Conservation (phyloP, 805 yeast genomes). For the Komagataella pastoris region DNA sequence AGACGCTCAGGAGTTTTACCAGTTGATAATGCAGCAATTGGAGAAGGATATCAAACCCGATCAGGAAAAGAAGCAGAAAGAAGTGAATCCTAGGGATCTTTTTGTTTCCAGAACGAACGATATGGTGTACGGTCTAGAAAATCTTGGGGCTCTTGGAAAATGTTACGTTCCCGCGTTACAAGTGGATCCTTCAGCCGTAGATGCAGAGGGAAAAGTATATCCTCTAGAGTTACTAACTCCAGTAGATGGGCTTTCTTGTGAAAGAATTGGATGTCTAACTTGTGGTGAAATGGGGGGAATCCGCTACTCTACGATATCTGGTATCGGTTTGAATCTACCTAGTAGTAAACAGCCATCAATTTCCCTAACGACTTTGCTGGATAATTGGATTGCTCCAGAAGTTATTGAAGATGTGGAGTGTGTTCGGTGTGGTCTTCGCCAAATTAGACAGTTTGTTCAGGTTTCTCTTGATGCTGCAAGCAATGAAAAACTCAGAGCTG, state of each 20-base stretch:
- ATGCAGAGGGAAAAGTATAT: constrained; percentile 27
- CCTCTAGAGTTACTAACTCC: constrained; percentile 66
- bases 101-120: constrained; percentile 14
- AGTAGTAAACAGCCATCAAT: constrained; percentile 25
- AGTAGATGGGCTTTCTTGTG: constrained; percentile 81
- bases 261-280: constrained; percentile 76
- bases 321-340: constrained; percentile 61
- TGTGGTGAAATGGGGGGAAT: constrained; percentile 96
- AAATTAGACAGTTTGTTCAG: constrained; percentile 37
- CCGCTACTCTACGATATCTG: constrained; percentile 66
- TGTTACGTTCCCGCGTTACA: constrained; percentile 64
- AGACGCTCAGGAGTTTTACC: constrained; percentile 95
- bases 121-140: constrained; percentile 23
- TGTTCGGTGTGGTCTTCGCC: constrained; percentile 73
- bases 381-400: constrained; percentile 67
- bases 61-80: constrained; percentile 10
- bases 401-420: constrained; percentile 90
- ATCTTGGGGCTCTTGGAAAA: constrained; percentile 45
- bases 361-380: constrained; percentile 37
- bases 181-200: constrained; percentile 55
- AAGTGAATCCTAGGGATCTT: constrained; percentile 10
- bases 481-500: constrained; percentile 15
- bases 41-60: constrained; percentile 39
- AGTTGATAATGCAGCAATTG: constrained; percentile 52
- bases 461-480: constrained; percentile 18